phyloP scores from a whole-genome alignment of 371 early-diverging fungal genomes.

The Rhizopus microsporus region DNA sequence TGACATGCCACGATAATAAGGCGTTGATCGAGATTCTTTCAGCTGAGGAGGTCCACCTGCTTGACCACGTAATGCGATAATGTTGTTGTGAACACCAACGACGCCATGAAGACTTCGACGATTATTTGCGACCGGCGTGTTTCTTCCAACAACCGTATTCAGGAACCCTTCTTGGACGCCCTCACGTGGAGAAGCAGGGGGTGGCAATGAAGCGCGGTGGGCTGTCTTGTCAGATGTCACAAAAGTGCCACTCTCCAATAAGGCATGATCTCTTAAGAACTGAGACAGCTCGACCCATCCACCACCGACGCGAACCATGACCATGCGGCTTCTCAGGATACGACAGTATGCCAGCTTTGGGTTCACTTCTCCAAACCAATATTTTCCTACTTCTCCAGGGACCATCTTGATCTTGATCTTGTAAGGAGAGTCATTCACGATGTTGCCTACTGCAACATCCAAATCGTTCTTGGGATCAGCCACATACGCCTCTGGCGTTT shows the following conservation, averaged over 20 bases:
- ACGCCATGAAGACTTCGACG: constrained; percentile 4
- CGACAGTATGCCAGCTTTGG: constrained; percentile 76
- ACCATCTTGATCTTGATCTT: constrained; percentile 52
- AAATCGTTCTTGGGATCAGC: constrained; percentile 71
- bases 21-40: constrained; percentile 41
- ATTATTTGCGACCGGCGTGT: constrained; percentile 3
- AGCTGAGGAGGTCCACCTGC: constrained; percentile 16
- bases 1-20: constrained; percentile 35
- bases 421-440: constrained; percentile 64
- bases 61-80: not conserved
- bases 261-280: constrained; percentile 46
- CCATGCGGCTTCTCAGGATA: constrained; percentile 65
- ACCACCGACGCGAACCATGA: constrained; percentile 83
- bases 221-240: constrained; percentile 14
- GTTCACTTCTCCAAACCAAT: constrained; percentile 74
- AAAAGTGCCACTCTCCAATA: constrained; percentile 40
- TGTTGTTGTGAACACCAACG: constrained; percentile 16
- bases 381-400: constrained; percentile 65
- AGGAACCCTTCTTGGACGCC: constrained; percentile 27
- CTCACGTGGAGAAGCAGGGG: constrained; percentile 1
- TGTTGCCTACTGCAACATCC: constrained; percentile 71
- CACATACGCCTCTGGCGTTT: constrained; percentile 48
- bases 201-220: constrained; percentile 11
- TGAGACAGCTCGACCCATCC: constrained; percentile 77
- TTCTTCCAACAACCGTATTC: constrained; percentile 23